These are phyloP conservation scores for Epichloe amarillans DNA, from an alignment of 2,329 filamentous ascomycete genomes.

Conservation along the genomic window DNA sequence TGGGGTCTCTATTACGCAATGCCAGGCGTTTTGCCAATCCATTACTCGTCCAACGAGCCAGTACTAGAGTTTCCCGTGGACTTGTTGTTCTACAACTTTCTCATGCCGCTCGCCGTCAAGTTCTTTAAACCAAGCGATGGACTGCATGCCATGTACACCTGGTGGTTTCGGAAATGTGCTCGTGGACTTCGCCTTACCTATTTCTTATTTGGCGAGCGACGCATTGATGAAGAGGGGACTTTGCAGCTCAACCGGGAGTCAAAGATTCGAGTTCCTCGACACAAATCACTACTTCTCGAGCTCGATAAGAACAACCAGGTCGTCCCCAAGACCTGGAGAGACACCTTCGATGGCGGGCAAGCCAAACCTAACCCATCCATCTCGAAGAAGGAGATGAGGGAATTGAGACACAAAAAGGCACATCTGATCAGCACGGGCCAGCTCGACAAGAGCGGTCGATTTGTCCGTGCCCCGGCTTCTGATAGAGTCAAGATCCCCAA, in stretches of 20 bases:
- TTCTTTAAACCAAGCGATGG: conserved; percentile 77
- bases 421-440: conserved; percentile 34
- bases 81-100: conserved; percentile 89
- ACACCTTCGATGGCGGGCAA: conserved; percentile 36
- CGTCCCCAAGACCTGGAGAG: conserved; percentile 43
- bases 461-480: conserved; percentile 84
- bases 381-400: conserved; percentile 21
- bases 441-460: conserved; percentile 59
- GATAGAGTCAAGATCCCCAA: conserved; percentile 93
- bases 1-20: conserved; percentile 69
- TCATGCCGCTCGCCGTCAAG: conserved; percentile 77
- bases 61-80: conserved; percentile 91
- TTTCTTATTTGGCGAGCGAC: conserved; percentile 82
- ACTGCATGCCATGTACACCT: conserved; percentile 74
- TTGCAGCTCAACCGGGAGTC: conserved; percentile 32
- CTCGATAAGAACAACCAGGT: conserved; percentile 29
- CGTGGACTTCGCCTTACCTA: conserved; percentile 68
- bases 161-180: conserved; percentile 91
- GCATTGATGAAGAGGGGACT: conserved; percentile 67
- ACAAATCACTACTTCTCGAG: conserved; percentile 33
- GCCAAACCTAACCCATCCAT: conserved; percentile 28
- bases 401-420: conserved; percentile 26
- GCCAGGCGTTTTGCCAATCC: conserved; percentile 68
- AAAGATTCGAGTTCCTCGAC: conserved; percentile 20
- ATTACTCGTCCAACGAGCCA: conserved; percentile 86